Percentiles rank a stretch among this genome's conserved stretches.
Evolutionary conservation across 305 asterid genomes (phyloP).

Genomic region (Solanum chacoense): DNA sequence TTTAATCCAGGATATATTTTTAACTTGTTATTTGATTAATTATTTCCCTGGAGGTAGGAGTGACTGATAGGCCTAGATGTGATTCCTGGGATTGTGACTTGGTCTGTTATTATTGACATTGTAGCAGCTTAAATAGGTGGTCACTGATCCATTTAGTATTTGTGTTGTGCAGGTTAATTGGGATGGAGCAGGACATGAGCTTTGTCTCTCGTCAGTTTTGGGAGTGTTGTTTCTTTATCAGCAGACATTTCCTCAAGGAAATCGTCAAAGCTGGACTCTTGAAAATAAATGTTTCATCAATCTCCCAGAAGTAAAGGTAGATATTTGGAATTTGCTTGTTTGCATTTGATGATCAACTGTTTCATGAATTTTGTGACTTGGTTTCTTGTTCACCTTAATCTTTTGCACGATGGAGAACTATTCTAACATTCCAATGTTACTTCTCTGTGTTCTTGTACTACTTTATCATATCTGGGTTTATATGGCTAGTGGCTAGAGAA

Average conservation of each 20-base stretch:
- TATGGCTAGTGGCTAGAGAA: neutral
- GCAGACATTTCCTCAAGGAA: neutral
- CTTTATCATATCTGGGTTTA: neutral
- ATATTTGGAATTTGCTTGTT: neutral
- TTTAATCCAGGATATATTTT: neutral
- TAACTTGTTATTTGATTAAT: neutral
- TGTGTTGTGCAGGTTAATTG: neutral
- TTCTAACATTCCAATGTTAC: neutral
- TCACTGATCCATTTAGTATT: neutral
- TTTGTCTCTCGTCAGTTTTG: neutral
- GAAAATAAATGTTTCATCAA: neutral
- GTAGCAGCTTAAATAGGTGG: neutral
- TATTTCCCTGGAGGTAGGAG: neutral
- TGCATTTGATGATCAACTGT: neutral
- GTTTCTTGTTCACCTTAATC: neutral
- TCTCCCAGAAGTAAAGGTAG: neutral
- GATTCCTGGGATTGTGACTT: neutral
- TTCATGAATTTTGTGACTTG: neutral
- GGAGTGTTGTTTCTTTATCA: neutral
- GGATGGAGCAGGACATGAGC: neutral
- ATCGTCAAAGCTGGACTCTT: neutral
- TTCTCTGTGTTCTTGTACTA: neutral
- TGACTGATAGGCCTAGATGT: neutral
- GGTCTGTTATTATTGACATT: neutral
- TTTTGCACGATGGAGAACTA: neutral